Conservation (phyloP, 169 alveolate species). For the Miamiensis avidus region DNA sequence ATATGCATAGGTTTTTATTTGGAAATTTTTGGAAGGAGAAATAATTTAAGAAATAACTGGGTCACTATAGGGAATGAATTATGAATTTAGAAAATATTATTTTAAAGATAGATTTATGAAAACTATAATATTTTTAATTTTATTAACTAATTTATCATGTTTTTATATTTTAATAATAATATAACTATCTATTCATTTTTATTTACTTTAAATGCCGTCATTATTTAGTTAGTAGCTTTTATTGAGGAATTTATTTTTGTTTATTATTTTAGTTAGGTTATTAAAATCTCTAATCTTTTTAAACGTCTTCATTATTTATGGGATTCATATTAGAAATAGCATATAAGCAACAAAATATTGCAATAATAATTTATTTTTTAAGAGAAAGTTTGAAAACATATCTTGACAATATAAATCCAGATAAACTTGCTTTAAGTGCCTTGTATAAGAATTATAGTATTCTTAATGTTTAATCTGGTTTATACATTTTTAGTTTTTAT, state of each 20-base stretch:
- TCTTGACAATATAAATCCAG: not conserved
- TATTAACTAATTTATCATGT: too few relatives aligned
- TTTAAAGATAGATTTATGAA: not conserved
- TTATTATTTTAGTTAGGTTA: not conserved
- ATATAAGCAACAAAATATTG: not conserved
- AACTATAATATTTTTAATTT: too few relatives aligned
- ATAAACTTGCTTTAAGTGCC: not conserved
- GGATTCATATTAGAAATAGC: not conserved
- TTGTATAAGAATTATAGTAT: not conserved
- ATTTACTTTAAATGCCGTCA: too few relatives aligned
- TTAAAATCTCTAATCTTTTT: not conserved
- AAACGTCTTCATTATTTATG: not conserved
- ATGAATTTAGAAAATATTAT: conserved; percentile 30
- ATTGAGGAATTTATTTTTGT: too few relatives aligned
- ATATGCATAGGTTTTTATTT: conserved; percentile 42
- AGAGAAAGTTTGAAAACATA: too few relatives aligned
- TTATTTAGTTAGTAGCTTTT: too few relatives aligned
- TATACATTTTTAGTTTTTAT: too few relatives aligned
- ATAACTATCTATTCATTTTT: too few relatives aligned
- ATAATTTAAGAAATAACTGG: conserved; percentile 69
- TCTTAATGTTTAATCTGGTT: not conserved
- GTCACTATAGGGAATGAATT: conserved; percentile 75
- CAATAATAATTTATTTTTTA: not conserved
- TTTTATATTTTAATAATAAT: too few relatives aligned
- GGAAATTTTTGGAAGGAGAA: conserved; percentile 76